Base-by-base conservation (phyloP, 495 filamentous ascomycete species). In the Hypoxylon lienhwacheense region DNA sequence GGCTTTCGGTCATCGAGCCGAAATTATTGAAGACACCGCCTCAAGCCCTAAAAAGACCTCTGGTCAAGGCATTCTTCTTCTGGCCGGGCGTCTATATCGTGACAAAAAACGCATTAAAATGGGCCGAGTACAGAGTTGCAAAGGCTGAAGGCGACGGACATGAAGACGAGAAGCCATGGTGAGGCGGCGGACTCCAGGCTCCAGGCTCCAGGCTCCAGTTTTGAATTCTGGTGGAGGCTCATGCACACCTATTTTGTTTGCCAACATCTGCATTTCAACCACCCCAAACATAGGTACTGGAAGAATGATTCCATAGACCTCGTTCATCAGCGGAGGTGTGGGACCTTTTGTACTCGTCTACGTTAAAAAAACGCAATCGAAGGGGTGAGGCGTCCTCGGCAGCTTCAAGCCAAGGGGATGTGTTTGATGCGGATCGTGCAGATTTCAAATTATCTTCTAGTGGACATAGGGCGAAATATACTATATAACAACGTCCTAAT, bases 111-210 rank as follows among this genome's bases (percentile, higher is more conserved):
- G 20, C 37, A 21, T n/a, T 64, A 28, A 34, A 35, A 29, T 66
- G 63, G 63, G 60, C 63, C 7, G 48, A 59, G 14, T 41, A 55
- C 52, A 55, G 17, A 47, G 44, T 61, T 24, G 10, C 11, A 8
- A 39, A 50, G 16, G 29, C 32, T 14, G 20, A 40, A 14, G 26
- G 45, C 35, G 33, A 29, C 11, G 7, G 17, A 12, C 34, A 21
- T 31, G 14, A 40, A 24, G 49, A 25, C 19, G 19, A 36, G 31
- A 40, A 5, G 14, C 5, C 29, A 36, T 43, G 24, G 15, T 41
- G 33, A 43, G 22, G 14, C 14, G 2, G 10, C 21, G 17, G 10
- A 10, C 35, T 37, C 35, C n/a, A n/a, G n/a, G n/a, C n/a, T n/a
- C n/a, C n/a, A n/a, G n/a, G n/a, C n/a, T n/a, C n/a, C n/a, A n/a